phyloP scores from a whole-genome alignment of 2,329 filamentous ascomycete genomes.

The Ophiostoma triangulosporum region DNA sequence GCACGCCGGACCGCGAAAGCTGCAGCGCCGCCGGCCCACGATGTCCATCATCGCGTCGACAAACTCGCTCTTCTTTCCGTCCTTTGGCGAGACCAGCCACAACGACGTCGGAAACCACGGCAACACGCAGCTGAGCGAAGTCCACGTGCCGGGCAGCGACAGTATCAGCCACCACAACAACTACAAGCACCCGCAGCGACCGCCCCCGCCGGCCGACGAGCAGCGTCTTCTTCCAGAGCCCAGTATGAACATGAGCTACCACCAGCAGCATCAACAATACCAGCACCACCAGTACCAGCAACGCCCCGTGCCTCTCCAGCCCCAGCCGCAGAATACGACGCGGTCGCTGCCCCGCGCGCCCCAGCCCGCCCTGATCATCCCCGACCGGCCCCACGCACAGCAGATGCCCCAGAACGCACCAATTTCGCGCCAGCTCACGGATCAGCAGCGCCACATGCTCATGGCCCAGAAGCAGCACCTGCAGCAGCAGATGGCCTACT shows the following conservation, averaged over 20 bases:
- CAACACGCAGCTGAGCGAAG: not conserved
- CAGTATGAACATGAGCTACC: conserved; percentile 1
- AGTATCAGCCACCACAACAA: not conserved
- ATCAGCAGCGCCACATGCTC: conserved; percentile 8
- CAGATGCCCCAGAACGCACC: not conserved
- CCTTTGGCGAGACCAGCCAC: conserved; percentile 2
- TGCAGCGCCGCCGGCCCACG: conserved; percentile 7
- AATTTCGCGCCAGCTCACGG: conserved; percentile 1
- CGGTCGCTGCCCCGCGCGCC: conserved; percentile 8
- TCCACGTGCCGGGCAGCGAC: not conserved
- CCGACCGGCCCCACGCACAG: conserved; percentile 3
- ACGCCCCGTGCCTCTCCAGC: conserved; percentile 3
- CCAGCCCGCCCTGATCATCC: conserved; percentile 7
- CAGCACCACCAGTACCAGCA: not conserved
- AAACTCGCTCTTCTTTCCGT: conserved; percentile 8
- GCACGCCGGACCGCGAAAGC: conserved; percentile 5
- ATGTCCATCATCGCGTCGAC: conserved; percentile 6
- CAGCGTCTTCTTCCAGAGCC: conserved; percentile 4
- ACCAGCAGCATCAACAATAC: conserved; percentile 1
- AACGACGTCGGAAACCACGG: conserved; percentile 1
- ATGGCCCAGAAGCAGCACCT: conserved; percentile 7
- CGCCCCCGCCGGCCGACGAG: conserved; percentile 11
- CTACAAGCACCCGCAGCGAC: conserved; percentile 5
- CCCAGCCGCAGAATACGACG: not conserved
- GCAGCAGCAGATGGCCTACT: conserved; percentile 2